Base-by-base conservation (phyloP, 140 eudicot species). In the Erigeron philadelphicus region DNA sequence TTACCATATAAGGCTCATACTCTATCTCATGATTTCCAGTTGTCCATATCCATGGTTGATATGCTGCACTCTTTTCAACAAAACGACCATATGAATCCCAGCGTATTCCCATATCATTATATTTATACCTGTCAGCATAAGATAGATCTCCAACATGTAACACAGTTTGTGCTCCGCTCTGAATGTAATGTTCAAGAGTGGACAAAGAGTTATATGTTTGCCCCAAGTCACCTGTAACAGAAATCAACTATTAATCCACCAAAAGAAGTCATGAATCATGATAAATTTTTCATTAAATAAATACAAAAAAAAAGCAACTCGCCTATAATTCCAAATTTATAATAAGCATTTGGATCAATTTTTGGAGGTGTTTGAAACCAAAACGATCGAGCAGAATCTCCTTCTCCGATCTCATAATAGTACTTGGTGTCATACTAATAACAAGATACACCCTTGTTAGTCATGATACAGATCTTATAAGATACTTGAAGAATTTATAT, bases 31-130 rank as follows among this genome's bases (percentile, higher is more conserved):
- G 99, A 81, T 94, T 94, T 65, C 99, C 99, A 1, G 82, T 84
- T 8, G 94, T 65, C 95, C 95, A 87, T 46, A 94, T 74, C 99
- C 95, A 89, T 18, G 99, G 99, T 72, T 85, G 99, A 80, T 86
- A 94, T 54, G 99, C 99, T 38, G 94, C 80, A 79, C 80, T 74
- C 42, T 74, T 71, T 80, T 94, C 97, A 76, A 70, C 74, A 77
- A 94, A 94, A 61, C 90, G 94, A 66, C 95, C 99, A 87, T 94
- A 94, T 49, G 97, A 45, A 78, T 94, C 99, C 99, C 99, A 94
- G 25, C 99, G 94, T 61, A 87, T 76, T 68, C 95, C 91, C 74
- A 89, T 87, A 76, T 93, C 98, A 82, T 89, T 76, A 71, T 83
- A 79, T 7, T 76, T 8, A 74, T 87, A 89, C 61, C 84, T 78